Evolutionary conservation across 495 filamentous ascomycete species (phyloP), one percentile per base, ranked within the genome.

Genomic region (Chaetomium tenue): DNA sequence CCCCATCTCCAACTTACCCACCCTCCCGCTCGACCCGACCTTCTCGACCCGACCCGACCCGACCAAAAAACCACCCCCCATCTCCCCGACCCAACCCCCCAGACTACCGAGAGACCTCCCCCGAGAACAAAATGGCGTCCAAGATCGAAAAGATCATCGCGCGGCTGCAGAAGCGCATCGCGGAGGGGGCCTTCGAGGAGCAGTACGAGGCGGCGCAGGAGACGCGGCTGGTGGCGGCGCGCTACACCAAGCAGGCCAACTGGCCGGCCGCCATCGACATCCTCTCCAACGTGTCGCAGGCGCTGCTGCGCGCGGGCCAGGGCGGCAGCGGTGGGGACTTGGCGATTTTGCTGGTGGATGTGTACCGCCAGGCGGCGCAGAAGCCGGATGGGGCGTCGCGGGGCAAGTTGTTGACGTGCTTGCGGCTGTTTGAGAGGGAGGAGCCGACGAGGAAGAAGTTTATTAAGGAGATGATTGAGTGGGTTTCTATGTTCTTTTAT

Each of bases 191-290:
- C 70, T 97, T 86, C 81, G 72, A 71, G 54, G 71, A 71, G 66
- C 72, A 75, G 66, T 98, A 98, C 79, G 94, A 98, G 83, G 94
- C 94, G 59, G 92, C 96, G 76, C 94, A 98, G 75, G 95, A 98
- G 80, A 88, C 96, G 63, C 90, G 94, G 42, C 91, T 96, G 37
- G 91, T 98, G 68, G 91, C 92, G 40, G 89, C 90, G 54, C 91
- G 94, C 33, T 97, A 99, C 75, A 84, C 91, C 69, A 97, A 97
- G 76, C 81, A 87, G 28, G 78, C 82, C 47, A 92, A 94, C 83
- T 97, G 88, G 79, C 75, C 82, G 72, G 87, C 91, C 5, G 95
- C 94, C 20, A 86, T 92, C 72, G 90, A 96, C 63, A 88, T 98
- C 67, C 80, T 99, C 61, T 88, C 86, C 74, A 87, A 86, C 61